Evolutionary conservation across 2,329 filamentous ascomycete species (phyloP).

Genomic region (Cladosporium austrohemisphaericum): DNA sequence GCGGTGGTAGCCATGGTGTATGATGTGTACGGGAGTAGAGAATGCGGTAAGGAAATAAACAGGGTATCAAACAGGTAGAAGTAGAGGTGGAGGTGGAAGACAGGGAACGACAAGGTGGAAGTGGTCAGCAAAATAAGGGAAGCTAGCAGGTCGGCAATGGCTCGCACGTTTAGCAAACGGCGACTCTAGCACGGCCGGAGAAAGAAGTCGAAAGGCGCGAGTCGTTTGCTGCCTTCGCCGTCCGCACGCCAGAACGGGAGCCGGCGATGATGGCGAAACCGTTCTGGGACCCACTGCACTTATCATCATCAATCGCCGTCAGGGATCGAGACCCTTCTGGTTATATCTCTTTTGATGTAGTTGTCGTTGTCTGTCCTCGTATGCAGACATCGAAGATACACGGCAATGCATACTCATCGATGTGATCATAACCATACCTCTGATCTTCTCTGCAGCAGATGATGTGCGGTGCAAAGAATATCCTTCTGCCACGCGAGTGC

Average conservation of each 20-base stretch:
- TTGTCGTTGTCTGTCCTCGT: not conserved
- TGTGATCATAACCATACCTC: too few species aligned
- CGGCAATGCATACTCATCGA: too few species aligned
- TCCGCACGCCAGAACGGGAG: slow-evolving; percentile 9
- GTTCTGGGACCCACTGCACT: slow-evolving; percentile 13
- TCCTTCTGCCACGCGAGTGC: not conserved
- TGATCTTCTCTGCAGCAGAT: not conserved
- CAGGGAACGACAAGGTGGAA: not conserved
- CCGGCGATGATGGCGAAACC: slow-evolving; percentile 9
- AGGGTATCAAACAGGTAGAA: slow-evolving; percentile 2
- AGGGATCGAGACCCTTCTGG: not conserved
- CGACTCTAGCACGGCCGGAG: slow-evolving; percentile 9
- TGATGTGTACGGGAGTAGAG: slow-evolving; percentile 6
- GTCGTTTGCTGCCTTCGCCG: slow-evolving; percentile 1
- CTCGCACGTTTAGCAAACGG: slow-evolving; percentile 10
- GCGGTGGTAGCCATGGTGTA: slow-evolving; percentile 37
- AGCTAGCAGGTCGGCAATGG: slow-evolving; percentile 7
- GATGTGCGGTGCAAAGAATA: not conserved
- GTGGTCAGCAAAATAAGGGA: slow-evolving; percentile 15
- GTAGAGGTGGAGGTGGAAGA: not conserved
- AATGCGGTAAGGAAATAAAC: slow-evolving; percentile 7
- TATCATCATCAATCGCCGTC: slow-evolving; percentile 13
- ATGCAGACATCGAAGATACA: too few species aligned
- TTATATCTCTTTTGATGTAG: not conserved
- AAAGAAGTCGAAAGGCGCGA: slow-evolving; percentile 2